phyloP scores from a whole-genome alignment of 148 eudicot species.

The Rhododendron williamsianum region DNA sequence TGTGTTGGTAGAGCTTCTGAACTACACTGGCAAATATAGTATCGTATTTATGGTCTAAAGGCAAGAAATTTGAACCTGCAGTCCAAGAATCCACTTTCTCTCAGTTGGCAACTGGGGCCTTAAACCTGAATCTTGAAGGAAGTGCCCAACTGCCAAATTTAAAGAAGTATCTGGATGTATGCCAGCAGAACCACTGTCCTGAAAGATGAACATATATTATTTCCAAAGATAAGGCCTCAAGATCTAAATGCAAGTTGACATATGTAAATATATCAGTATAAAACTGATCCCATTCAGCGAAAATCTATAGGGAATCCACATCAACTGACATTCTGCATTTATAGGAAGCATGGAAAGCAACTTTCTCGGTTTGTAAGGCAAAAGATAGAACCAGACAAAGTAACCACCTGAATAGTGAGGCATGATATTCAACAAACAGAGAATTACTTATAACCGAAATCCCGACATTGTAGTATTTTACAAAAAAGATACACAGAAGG shows the following conservation, averaged over 20 bases:
- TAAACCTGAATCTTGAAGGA: conserved; percentile 18
- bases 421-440: neutral
- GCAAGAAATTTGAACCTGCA: conserved; percentile 32
- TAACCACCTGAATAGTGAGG: neutral
- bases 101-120: conserved; percentile 25
- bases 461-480: neutral
- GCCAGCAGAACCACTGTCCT: conserved; percentile 26
- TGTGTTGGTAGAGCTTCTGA: neutral
- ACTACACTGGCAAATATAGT: neutral
- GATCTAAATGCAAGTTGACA: neutral
- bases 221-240: neutral
- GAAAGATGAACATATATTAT: conserved; percentile 6
- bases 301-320: neutral
- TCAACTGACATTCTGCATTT: neutral
- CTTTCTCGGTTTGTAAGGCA: neutral
- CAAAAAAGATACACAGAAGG: neutral
- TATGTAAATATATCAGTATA: neutral
- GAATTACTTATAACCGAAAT: neutral
- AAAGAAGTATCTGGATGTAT: conserved; percentile 20
- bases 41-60: neutral
- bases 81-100: conserved; percentile 49
- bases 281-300: neutral
- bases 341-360: neutral
- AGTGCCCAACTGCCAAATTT: conserved; percentile 10
- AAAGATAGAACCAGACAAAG: neutral